Conservation (phyloP, 2,329 filamentous ascomycete species). For the Pseudocercospora macadamiae region DNA sequence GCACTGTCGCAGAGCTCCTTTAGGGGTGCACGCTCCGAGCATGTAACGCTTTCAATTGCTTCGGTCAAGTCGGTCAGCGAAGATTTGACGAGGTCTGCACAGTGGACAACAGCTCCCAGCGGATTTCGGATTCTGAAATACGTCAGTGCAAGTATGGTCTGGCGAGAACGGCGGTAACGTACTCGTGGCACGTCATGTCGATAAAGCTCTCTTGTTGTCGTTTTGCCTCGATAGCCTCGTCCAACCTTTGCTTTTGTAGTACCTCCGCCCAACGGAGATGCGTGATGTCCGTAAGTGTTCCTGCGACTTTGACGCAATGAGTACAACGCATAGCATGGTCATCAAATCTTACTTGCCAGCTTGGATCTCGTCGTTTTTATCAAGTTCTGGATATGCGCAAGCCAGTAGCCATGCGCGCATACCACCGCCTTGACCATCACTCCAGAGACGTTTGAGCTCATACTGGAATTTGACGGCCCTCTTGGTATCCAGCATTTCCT, state of each 20-base stretch:
- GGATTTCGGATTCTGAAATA: constrained; percentile 26
- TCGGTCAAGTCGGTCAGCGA: constrained; percentile 17
- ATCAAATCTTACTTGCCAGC: constrained; percentile 20
- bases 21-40: background rate
- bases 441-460: constrained; percentile 37
- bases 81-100: constrained; percentile 44
- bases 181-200: constrained; percentile 32
- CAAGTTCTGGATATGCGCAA: constrained; percentile 27
- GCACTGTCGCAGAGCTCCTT: constrained; percentile 13
- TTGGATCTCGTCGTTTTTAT: constrained; percentile 39
- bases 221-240: constrained; percentile 45
- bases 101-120: constrained; percentile 41
- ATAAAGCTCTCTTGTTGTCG: constrained; percentile 49
- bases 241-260: constrained; percentile 42
- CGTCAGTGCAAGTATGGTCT: background rate
- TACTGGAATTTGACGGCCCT: constrained; percentile 48
- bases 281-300: constrained; percentile 49
- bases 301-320: constrained; percentile 36
- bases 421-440: constrained; percentile 23
- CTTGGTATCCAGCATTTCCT: constrained; percentile 17
- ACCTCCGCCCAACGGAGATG: constrained; percentile 49
- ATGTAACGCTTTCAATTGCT: constrained; percentile 19
- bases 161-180: constrained; percentile 1
- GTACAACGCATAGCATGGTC: background rate
- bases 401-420: constrained; percentile 25